Evolutionary conservation across 805 yeast species (phyloP).

Genomic region (Candida quercuum): DNA sequence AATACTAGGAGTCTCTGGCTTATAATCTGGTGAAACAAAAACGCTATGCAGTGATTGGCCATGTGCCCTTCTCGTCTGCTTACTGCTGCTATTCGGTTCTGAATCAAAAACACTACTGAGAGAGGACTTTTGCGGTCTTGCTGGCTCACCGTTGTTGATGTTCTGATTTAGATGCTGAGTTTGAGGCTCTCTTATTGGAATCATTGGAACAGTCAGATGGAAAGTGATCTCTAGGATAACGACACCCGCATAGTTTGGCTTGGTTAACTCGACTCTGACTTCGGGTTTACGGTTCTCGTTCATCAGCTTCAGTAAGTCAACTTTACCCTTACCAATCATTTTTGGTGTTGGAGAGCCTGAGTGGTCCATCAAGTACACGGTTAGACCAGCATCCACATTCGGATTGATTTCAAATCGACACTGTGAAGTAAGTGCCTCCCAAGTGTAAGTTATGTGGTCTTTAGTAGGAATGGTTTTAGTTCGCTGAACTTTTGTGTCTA

Average conservation of each 20-base stretch:
- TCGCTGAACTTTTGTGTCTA: conserved; percentile 14
- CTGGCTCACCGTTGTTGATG: background rate
- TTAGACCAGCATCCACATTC: conserved; percentile 7
- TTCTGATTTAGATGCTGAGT: background rate
- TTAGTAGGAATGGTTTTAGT: conserved; percentile 5
- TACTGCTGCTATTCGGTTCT: too few species aligned
- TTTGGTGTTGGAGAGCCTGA: conserved; percentile 9
- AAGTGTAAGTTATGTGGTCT: conserved; percentile 1
- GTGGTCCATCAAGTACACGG: conserved; percentile 16
- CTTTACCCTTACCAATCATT: conserved; percentile 13
- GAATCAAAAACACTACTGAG: too few species aligned
- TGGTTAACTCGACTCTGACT: conserved; percentile 11
- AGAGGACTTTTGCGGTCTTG: too few species aligned
- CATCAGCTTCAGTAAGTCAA: conserved; percentile 13
- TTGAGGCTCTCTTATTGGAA: conserved; percentile 11
- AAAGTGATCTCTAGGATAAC: conserved; percentile 21
- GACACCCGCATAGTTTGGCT: conserved; percentile 10
- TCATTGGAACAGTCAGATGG: conserved; percentile 18
- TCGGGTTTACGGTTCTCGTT: conserved; percentile 10
- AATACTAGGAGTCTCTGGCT: too few species aligned
- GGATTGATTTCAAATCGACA: conserved; percentile 20
- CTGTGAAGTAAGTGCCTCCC: conserved; percentile 22
- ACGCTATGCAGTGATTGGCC: too few species aligned
- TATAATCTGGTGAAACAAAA: too few species aligned
- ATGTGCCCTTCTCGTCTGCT: too few species aligned